Conservation (phyloP, 768 basidiomycete species). For the Neoboletus brunneissimus region DNA sequence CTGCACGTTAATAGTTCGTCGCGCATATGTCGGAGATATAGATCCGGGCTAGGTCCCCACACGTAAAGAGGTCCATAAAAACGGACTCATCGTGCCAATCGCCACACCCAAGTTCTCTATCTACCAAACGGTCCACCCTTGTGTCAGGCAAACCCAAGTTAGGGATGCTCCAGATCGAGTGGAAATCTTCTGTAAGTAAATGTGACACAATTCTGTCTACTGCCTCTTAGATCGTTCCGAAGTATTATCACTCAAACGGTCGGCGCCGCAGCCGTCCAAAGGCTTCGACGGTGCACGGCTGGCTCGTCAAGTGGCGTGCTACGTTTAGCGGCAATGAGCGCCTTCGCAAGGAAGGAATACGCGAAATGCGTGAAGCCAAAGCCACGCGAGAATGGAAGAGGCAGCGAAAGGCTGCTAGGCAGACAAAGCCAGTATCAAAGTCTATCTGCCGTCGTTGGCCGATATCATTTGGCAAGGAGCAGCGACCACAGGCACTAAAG, state of each 20-base stretch:
- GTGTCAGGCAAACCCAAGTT: neutral
- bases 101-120: conserved; percentile 9
- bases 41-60: neutral
- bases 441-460: conserved; percentile 28
- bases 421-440: conserved; percentile 14
- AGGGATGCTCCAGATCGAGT: conserved; percentile 32
- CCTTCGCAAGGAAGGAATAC: conserved; percentile 64
- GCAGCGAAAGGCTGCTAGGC: conserved; percentile 21
- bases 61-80: conserved; percentile 25
- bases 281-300: conserved; percentile 64
- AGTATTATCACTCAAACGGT: conserved; percentile 37
- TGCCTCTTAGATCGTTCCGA: neutral
- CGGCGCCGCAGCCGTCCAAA: conserved; percentile 49
- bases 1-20: neutral
- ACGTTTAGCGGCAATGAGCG: conserved; percentile 63
- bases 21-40: conserved; percentile 16
- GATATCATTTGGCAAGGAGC: conserved; percentile 22
- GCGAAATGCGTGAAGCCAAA: conserved; percentile 63
- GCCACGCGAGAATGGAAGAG: conserved; percentile 31
- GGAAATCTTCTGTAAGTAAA: conserved; percentile 33
- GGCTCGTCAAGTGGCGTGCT: conserved; percentile 77
- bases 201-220: neutral
- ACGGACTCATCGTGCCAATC: conserved; percentile 9
- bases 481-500: conserved; percentile 9
- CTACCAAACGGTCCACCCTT: conserved; percentile 7